Base-by-base conservation (phyloP, 352 stramenopile species). In the Aphanomyces invadans region DNA sequence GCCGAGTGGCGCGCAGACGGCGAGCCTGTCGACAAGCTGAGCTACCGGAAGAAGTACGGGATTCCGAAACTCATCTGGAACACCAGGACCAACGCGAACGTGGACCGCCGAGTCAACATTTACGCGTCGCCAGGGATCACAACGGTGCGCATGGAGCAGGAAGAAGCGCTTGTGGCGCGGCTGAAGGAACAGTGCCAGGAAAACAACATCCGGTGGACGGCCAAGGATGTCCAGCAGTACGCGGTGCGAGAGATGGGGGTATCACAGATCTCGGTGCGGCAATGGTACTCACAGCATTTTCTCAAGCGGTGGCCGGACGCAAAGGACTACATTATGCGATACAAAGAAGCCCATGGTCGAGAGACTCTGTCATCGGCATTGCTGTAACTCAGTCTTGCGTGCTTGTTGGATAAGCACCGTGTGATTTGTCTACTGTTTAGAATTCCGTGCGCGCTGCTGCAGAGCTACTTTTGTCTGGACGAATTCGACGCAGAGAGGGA, bases 61-160 rank as follows among this genome's bases (percentile, higher is more conserved):
- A 21, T 54, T n/a, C 46, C 46, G 21, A 54, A 54, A n/a, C 46
- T 54, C 46, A 54, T 54, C n/a, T 54, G 46, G 46, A 54, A 54
- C 46, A 54, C 46, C 10, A 10, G 46, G 26, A 54, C 46, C 0
- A 54, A 54, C 26, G 46, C 46, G 1, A 54, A 54, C 46, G 46
- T 54, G 10, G n/a, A 29, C 46, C 46, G 46, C 46, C 46, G 46
- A 10, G 46, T 54, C 46, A 54, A 21, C 46, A 11, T 54, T 21
- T 54, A 54, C 26, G 46, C 46, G n/a, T 54, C 46, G 10, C 46
- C 46, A 12, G 46, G 46, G 10, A 54, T 54, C 46, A 54, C 46
- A 11, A n/a, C 46, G 1, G 46, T 54, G 2, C 46, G 46, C 10
- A 54, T 54, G 46, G 26, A 54, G 46, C 46, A 54, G 21, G 46